Percentiles rank a stretch among this genome's conserved stretches.
These are phyloP conservation scores for Sinapis alba DNA, from an alignment of 441 rosid genomes.

Conservation along the genomic window DNA sequence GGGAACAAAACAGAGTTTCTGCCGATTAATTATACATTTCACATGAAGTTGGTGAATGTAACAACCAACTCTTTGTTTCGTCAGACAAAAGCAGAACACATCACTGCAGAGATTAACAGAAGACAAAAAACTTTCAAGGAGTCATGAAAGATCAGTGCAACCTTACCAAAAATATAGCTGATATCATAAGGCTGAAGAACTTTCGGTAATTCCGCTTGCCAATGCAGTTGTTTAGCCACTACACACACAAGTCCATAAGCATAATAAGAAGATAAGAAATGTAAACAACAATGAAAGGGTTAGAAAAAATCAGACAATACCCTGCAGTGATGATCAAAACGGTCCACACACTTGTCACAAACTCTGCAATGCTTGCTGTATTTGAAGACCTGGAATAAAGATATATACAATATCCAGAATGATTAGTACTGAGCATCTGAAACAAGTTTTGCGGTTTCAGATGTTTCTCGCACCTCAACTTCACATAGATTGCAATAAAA, in stretches of 20 bases:
- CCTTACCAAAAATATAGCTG: constrained; percentile 87
- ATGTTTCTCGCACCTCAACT: constrained; percentile 71
- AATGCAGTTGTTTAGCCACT: constrained; percentile 99
- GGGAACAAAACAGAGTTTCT: constrained; percentile 42
- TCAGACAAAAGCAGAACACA: neutral
- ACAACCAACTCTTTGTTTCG: constrained; percentile 34
- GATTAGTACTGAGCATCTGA: constrained; percentile 41
- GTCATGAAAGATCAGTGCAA: constrained; percentile 13
- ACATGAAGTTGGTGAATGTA: constrained; percentile 42
- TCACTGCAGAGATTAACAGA: neutral
- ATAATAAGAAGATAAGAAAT: constrained; percentile 15
- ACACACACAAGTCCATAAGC: constrained; percentile 39
- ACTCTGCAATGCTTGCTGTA: constrained; percentile 99
- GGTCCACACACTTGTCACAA: constrained; percentile 95
- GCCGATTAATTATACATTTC: constrained; percentile 55
- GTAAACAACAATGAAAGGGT: neutral
- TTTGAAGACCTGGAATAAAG: constrained; percentile 73
- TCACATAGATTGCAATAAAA: constrained; percentile 97
- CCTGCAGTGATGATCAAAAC: constrained; percentile 99
- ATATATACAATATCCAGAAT: neutral
- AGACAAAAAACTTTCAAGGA: neutral
- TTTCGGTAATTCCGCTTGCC: constrained; percentile 87
- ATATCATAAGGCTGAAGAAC: constrained; percentile 93
- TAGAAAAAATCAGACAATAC: constrained; percentile 39
- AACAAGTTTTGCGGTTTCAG: neutral